phyloP scores from a whole-genome alignment of 495 filamentous ascomycete species.

The Pseudotulostoma volvatum region DNA sequence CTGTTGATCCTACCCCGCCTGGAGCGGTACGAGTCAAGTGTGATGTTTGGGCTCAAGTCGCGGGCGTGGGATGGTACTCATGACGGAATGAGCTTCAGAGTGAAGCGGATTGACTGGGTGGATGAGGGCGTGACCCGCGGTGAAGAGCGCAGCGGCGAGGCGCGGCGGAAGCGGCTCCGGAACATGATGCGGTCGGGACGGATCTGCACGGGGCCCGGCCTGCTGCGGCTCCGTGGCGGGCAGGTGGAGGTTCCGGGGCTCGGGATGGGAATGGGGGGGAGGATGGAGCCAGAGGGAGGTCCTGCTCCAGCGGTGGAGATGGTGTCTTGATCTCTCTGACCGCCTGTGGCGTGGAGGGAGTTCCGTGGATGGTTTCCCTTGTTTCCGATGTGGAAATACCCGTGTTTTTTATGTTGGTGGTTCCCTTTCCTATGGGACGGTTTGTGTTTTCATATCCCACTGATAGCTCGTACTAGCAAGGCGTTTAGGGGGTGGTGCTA shows the following conservation, averaged over 20 bases:
- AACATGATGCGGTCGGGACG: slow-evolving; percentile 29
- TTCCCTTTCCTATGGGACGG: no score
- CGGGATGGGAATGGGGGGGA: slow-evolving; percentile 8
- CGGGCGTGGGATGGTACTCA: slow-evolving; percentile 53
- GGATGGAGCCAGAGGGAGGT: slow-evolving; percentile 6
- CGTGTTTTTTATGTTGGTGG: no score
- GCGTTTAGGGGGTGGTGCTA: no score
- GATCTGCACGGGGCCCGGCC: slow-evolving; percentile 30
- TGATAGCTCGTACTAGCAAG: no score
- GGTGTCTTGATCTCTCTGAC: no score
- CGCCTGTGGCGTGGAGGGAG: no score
- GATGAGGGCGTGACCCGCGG: slow-evolving; percentile 52
- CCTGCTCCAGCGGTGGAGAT: slow-evolving; percentile 18
- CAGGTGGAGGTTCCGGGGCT: slow-evolving; percentile 21
- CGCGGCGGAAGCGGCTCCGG: slow-evolving; percentile 42
- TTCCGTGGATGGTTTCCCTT: no score
- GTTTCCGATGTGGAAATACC: no score
- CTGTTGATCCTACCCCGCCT: slow-evolving; percentile 67
- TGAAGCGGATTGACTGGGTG: slow-evolving; percentile 63
- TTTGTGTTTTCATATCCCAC: no score
- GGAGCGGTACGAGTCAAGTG: slow-evolving; percentile 54
- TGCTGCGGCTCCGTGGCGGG: slow-evolving; percentile 23
- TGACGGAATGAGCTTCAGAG: slow-evolving; percentile 80
- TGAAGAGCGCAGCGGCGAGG: slow-evolving; percentile 46
- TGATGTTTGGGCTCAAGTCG: slow-evolving; percentile 63